Base-by-base conservation (phyloP, 2,329 filamentous ascomycete species). In the Xylaria sp. region DNA sequence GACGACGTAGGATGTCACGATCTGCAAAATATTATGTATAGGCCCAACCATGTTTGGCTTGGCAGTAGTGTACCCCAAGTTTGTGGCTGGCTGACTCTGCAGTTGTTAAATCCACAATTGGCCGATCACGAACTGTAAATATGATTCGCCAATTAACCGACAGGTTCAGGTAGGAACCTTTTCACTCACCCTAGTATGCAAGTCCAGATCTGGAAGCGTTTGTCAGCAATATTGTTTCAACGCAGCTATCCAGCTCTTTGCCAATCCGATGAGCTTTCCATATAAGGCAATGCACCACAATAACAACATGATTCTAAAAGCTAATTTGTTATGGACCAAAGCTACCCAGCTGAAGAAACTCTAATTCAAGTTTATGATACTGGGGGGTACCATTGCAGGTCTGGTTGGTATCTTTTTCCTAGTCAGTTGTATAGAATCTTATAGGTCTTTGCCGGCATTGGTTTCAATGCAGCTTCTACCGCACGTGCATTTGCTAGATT, bases 41-140 rank as follows among this genome's bases (percentile, higher is more conserved):
- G 9, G 26, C n/a, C 6, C 38, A 28, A 40, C 31, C 31, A 49
- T 33, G 7, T 36, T 62, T n/a, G 13, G 51, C 59, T 63, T 57
- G 59, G 58, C 40, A 53, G n/a, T 17, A 36, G 33, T 28, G 49
- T 62, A 51, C 40, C 49, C 31, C 36, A 28, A 26, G 38, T 26
- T 40, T 40, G 28, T 63, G 42, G 59, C 64, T 6, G 53, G 51
- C 64, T 66, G 64, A 66, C 4, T 54, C 15, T 36, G 26, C 15
- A 10, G 9, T n/a, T 51, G 26, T 15, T 51, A 7, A 53, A 53
- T n/a, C 26, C 15, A 17, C 33, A 31, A 53, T 53, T 53, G 26
- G 49, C 4, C 11, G 49, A 17, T n/a, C 9, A 6, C 31, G 15
- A 53, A n/a, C 33, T 44, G n/a, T 4, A 6, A 42, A 48, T 42